Conservation (phyloP, 1,139 yeast species). For the Yarrowia galli region DNA sequence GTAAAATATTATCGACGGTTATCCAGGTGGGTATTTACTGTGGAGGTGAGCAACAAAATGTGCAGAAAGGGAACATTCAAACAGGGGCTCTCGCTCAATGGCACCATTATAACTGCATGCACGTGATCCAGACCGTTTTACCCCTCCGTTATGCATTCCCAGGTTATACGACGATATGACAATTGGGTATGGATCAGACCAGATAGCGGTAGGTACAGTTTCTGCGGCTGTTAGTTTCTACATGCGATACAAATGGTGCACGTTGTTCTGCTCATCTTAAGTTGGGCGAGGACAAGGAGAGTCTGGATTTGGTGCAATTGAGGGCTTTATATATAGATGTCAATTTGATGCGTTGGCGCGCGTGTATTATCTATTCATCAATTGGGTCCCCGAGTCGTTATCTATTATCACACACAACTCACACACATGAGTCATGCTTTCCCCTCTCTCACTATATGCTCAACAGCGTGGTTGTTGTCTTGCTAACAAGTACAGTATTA, state of each 20-base stretch:
- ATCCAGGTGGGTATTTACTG: neutral
- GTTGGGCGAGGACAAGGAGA: neutral
- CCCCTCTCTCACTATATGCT: slow-evolving; percentile 31
- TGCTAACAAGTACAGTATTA: neutral
- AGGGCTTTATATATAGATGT: neutral
- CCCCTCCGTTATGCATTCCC: slow-evolving; percentile 12
- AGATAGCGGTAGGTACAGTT: too few species aligned
- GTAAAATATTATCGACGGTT: neutral
- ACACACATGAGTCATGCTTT: slow-evolving; percentile 28
- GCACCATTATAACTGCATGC: slow-evolving; percentile 3
- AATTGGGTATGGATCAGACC: too few species aligned
- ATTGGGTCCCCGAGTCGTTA: too few species aligned
- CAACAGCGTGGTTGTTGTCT: slow-evolving; percentile 22
- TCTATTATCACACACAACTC: too few species aligned
- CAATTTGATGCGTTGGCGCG: neutral
- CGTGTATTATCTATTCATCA: too few species aligned
- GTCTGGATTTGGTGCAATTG: neutral
- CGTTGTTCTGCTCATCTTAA: neutral
- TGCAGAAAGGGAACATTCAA: neutral
- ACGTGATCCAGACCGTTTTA: slow-evolving; percentile 9
- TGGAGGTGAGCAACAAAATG: too few species aligned
- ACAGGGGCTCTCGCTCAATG: neutral
- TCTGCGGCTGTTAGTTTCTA: neutral
- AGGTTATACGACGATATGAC: neutral
- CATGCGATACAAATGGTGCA: neutral